Evolutionary conservation across 768 basidiomycete genomes (phyloP).

Genomic region (Suillus brevipes): DNA sequence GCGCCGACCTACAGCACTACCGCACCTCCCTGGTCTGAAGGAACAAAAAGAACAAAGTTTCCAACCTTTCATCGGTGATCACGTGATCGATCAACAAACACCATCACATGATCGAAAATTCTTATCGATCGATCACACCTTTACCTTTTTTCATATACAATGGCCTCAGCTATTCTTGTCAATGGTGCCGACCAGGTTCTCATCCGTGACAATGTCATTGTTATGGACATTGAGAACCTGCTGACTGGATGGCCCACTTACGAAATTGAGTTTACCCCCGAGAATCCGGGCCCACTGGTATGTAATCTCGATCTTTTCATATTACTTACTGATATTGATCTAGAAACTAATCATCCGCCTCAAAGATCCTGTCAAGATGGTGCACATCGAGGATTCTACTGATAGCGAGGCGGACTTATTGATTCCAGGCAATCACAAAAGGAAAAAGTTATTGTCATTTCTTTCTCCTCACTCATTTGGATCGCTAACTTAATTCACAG

Average conservation of each 20-base stretch:
- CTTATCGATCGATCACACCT: too few relatives aligned
- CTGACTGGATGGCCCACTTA: not conserved
- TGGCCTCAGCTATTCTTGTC: conserved; percentile 52
- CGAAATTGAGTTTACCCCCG: conserved; percentile 14
- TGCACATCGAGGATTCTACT: not conserved
- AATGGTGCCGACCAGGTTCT: not conserved
- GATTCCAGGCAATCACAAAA: not conserved
- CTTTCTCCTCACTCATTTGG: not conserved
- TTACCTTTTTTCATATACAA: conserved; percentile 28
- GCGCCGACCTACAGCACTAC: too few relatives aligned
- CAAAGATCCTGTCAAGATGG: not conserved
- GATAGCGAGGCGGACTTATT: not conserved
- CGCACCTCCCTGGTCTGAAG: too few relatives aligned
- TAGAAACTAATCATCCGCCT: not conserved
- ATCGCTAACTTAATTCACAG: not conserved
- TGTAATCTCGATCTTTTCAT: not conserved
- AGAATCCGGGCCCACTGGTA: conserved; percentile 17
- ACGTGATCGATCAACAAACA: too few relatives aligned
- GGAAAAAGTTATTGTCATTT: not conserved
- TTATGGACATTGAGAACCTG: not conserved
- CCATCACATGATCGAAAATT: too few relatives aligned
- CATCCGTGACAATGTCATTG: not conserved
- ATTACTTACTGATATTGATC: not conserved
- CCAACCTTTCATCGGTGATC: too few relatives aligned
- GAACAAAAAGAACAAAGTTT: too few relatives aligned